Evolutionary conservation across 257 asterid genomes (phyloP), one percentile per base, ranked within the genome.

Genomic region (Gardenia jasminoides): DNA sequence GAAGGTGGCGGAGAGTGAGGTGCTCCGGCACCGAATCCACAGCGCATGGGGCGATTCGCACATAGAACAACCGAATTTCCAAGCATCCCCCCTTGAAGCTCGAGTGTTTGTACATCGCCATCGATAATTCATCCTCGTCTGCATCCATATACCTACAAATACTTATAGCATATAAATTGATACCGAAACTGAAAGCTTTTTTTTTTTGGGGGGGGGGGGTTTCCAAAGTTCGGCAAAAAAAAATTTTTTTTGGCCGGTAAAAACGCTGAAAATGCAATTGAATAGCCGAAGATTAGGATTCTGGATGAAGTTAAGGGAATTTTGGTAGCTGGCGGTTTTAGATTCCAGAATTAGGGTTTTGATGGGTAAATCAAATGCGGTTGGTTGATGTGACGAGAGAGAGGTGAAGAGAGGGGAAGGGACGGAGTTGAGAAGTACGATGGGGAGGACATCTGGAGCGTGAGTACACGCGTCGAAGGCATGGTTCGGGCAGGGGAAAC

Each of bases 61-160:
- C 89, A 83, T 91, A 91, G 83, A 91, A 91, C 22, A 92, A 78
- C 1, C 96, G 91, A 20, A 89, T 89, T 66, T 92, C 96, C 76
- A 91, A 83, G 24, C 89, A 89, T 6, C 96, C 96, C 4, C 90
- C 93, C 33, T 89, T 87, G 83, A 88, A 89, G 46, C 79, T 82
- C 71, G 90, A 90, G 22, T 83, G 72, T 41, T 82, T 80, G 83
- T 89, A 88, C 59, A 90, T 85, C 24, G 85, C 80, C 56, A 92
- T 78, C 24, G 90, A 84, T 74, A 88, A 84, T 50, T 90, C 92
- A 59, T 85, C 86, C 62, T 80, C 85, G 70, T 86, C 83, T 61
- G 82, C 74, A 73, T 82, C 91, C 96, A 92, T 92, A 54, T 4
- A 22, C 3, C 44, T 31, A 33, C n/a, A n/a, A n/a, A 3, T 70